Percentiles rank a stretch among this genome's conserved stretches.
Conservation (phyloP, 768 basidiomycete genomes). For the Mycena filopes region DNA sequence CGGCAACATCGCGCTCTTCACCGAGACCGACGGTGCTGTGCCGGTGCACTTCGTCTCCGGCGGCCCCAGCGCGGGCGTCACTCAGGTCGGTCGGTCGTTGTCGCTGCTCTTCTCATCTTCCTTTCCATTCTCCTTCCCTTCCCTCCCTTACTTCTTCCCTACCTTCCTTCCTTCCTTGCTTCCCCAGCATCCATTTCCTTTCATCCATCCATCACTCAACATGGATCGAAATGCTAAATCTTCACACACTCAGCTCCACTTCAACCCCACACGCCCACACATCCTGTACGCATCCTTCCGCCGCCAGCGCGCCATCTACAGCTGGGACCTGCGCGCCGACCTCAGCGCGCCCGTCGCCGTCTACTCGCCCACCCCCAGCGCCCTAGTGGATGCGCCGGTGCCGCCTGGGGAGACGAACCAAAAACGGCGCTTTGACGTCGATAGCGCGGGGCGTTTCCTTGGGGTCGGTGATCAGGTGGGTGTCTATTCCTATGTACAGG, state of each 20-base stretch:
- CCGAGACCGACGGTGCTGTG: slow-evolving; percentile 62
- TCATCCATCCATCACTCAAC: background rate
- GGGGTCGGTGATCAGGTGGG: slow-evolving; percentile 79
- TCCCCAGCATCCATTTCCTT: background rate
- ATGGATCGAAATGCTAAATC: too few relatives aligned
- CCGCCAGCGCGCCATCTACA: slow-evolving; percentile 66
- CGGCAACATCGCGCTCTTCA: slow-evolving; percentile 73
- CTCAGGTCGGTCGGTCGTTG: slow-evolving; percentile 58
- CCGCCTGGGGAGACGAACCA: slow-evolving; percentile 79
- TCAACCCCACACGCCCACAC: slow-evolving; percentile 78
- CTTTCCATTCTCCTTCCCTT: too few relatives aligned
- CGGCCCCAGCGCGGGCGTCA: slow-evolving; percentile 60
- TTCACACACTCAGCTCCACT: slow-evolving; percentile 69
- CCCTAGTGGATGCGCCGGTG: slow-evolving; percentile 16
- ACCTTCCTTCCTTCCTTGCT: too few relatives aligned
- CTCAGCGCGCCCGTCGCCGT: slow-evolving; percentile 52
- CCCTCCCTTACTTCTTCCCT: too few relatives aligned
- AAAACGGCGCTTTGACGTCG: slow-evolving; percentile 80
- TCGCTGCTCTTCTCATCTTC: background rate
- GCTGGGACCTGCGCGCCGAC: slow-evolving; percentile 84
- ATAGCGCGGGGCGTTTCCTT: slow-evolving; percentile 71
- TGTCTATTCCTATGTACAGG: too few relatives aligned
- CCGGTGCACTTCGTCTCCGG: slow-evolving; percentile 75
- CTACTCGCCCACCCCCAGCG: slow-evolving; percentile 39
- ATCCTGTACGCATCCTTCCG: slow-evolving; percentile 85